Conservation (phyloP, 2,329 filamentous ascomycete genomes). For the Clarireedia hainanense region DNA sequence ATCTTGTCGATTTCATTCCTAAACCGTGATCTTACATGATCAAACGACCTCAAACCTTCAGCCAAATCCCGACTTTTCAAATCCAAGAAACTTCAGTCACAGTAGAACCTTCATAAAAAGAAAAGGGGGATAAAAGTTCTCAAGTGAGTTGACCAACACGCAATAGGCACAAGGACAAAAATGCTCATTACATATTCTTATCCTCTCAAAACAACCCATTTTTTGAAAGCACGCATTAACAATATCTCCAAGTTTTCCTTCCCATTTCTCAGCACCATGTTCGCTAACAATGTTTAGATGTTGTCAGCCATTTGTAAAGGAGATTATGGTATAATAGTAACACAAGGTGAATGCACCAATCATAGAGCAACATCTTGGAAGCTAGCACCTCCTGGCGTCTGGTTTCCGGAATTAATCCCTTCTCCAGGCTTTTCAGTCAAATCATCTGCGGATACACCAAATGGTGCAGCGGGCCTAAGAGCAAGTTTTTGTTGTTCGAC, state of each 20-base stretch:
- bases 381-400: constrained; percentile 47
- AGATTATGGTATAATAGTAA: constrained; percentile 6
- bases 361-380: constrained; percentile 58
- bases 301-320: neutral
- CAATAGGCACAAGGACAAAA: constrained; percentile 2
- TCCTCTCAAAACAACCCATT: neutral
- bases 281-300: neutral
- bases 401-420: constrained; percentile 29
- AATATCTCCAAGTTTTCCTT: neutral
- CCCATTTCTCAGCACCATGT: constrained; percentile 4
- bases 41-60: too few species aligned
- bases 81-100: neutral
- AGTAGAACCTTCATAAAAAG: neutral
- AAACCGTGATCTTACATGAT: too few species aligned
- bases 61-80: neutral
- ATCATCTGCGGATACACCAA: constrained; percentile 26
- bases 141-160: neutral
- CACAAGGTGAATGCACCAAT: constrained; percentile 3
- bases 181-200: constrained; percentile 4
- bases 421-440: constrained; percentile 32
- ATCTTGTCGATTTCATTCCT: too few species aligned
- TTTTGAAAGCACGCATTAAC: neutral
- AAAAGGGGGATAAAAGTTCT: neutral
- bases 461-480: constrained; percentile 34
- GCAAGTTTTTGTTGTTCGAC: constrained; percentile 47